Evolutionary conservation across 148 eudicot species (phyloP).

Genomic region (Agrostemma githago): DNA sequence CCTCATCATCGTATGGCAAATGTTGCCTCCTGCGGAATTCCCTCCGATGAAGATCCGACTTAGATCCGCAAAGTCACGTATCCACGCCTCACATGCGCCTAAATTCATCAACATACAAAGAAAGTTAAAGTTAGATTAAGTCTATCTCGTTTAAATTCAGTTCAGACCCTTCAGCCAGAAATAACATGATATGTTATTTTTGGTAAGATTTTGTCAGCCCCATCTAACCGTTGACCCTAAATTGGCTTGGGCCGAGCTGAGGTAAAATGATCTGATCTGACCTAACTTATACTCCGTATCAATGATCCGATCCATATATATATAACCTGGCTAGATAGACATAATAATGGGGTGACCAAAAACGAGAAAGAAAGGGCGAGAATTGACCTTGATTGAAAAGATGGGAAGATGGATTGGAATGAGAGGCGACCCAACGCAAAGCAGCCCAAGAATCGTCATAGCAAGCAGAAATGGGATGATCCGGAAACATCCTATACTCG

Average conservation of each 20-base stretch:
- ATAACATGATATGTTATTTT: too few species aligned
- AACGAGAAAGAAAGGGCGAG: neutral
- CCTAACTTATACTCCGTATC: too few species aligned
- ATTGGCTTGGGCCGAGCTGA: too few species aligned
- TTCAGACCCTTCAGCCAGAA: too few species aligned
- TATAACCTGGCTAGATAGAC: too few species aligned
- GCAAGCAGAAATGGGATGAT: conserved; percentile 22
- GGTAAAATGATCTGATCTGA: too few species aligned
- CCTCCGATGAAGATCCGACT: conserved; percentile 36
- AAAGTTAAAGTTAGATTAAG: too few species aligned
- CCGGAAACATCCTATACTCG: conserved; percentile 29
- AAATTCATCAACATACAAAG: neutral
- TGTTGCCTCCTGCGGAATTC: conserved; percentile 50
- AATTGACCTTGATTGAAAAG: neutral
- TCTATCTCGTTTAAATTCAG: too few species aligned
- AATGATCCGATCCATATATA: too few species aligned
- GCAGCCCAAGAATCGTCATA: conserved; percentile 33
- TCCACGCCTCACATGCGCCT: conserved; percentile 27
- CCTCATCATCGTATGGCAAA: conserved; percentile 30
- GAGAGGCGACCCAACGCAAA: conserved; percentile 35
- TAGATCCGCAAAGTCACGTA: conserved; percentile 31
- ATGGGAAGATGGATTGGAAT: neutral
- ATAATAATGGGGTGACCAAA: too few species aligned
- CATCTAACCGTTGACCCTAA: too few species aligned
- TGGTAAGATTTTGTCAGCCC: too few species aligned